phyloP scores from a whole-genome alignment of 2,329 filamentous ascomycete genomes.

The Trematosphaeria pertusa region DNA sequence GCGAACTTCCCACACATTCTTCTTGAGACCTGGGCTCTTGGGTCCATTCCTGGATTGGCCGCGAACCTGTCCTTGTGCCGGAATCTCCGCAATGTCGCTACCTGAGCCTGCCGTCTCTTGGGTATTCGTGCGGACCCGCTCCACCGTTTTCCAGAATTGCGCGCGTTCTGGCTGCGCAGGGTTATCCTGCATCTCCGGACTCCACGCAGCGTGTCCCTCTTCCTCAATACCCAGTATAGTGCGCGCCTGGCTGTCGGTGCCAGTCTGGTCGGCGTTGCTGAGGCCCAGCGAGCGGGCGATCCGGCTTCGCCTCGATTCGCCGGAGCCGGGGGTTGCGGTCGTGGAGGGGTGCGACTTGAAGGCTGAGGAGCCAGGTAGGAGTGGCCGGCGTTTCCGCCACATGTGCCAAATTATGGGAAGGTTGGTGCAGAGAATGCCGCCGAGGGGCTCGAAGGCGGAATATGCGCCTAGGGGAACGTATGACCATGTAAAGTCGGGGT shows the following conservation, averaged over 20 bases:
- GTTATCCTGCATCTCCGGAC: slow-evolving; percentile 5
- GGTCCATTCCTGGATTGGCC: neutral
- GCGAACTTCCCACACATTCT: slow-evolving; percentile 40
- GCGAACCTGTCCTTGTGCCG: neutral
- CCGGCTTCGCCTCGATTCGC: slow-evolving; percentile 25
- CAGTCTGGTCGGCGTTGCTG: slow-evolving; percentile 29
- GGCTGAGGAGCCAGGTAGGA: slow-evolving; percentile 20
- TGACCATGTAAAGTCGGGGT: slow-evolving; percentile 43
- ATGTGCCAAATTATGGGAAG: slow-evolving; percentile 45
- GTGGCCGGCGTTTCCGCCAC: slow-evolving; percentile 31
- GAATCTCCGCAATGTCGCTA: slow-evolving; percentile 2
- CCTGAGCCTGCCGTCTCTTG: slow-evolving; percentile 13
- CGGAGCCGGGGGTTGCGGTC: slow-evolving; percentile 30
- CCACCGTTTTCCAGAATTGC: slow-evolving; percentile 31
- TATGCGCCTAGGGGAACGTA: slow-evolving; percentile 44
- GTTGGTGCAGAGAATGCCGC: slow-evolving; percentile 44
- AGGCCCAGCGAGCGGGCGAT: slow-evolving; percentile 30
- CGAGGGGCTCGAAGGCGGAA: slow-evolving; percentile 43
- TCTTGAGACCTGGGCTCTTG: slow-evolving; percentile 30
- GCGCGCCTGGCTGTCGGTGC: slow-evolving; percentile 29
- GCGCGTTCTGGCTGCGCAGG: slow-evolving; percentile 13
- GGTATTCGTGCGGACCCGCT: slow-evolving; percentile 18
- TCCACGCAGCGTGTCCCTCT: slow-evolving; percentile 11
- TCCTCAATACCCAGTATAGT: slow-evolving; percentile 22
- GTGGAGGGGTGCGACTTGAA: slow-evolving; percentile 27